Base-by-base conservation (phyloP, 331 rosid genomes). In the Malus hybrid region DNA sequence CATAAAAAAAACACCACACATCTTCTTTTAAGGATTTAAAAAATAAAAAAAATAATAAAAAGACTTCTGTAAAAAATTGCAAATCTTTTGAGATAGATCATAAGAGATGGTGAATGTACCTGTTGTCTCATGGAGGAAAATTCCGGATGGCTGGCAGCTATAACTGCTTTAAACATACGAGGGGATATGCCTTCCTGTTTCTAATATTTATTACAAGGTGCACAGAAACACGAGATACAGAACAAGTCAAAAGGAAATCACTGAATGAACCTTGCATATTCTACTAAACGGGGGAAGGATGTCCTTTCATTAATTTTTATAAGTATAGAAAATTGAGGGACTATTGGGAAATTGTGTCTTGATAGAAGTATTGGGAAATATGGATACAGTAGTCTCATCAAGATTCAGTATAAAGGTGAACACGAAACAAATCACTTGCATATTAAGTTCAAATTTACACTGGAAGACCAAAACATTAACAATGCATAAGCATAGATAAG, bases 131-230 rank as follows among this genome's bases (percentile, higher is more conserved):
- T 85, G 66, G 99, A 81, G 57, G 99, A 90, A 87, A 94, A 94
- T 81, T 94, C 99, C 36, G 99, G 97, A 85, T 94, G 99, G 78
- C 93, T 88, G 55, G 97, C 92, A 69, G 99, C 97, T 79, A 94
- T 92, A 74, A 94, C 87, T 20, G 97, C 75, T 85, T 94, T 94
- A 85, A 95, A 92, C 97, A 95, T 95, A 1, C 88, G 90, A 44
- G 99, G 97, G 46, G 89, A 91, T 85, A 95, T 87, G 62, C 99
- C 97, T 84, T 86, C 88, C 81, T 90, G 97, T 75, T 84, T 91
- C 97, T 94, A 77, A 66, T 76, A 65, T 78, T 80, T 71, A 75
- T 32, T 75, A 33, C 14, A 65, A 6, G 63, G 57, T 36, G 44
- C 66, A 70, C 57, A 69, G 3, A 55, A 24, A 53, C 74, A 55